Base-by-base conservation (phyloP, 331 rosid species). In the Malus hybrid region DNA sequence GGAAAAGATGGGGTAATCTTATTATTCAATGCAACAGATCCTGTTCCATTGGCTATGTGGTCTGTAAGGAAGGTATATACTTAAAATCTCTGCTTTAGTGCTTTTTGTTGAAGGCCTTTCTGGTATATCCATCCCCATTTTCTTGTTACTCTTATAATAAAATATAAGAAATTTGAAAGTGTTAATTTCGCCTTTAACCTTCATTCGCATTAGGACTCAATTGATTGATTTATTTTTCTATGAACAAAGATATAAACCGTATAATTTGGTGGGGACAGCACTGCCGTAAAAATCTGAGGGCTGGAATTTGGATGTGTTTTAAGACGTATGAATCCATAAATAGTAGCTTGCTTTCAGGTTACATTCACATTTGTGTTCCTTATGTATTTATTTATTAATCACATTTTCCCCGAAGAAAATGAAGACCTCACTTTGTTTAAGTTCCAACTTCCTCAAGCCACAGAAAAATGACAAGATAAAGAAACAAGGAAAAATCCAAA, bases 1-100 rank as follows among this genome's bases (percentile, higher is more conserved):
- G 86, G 77, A 67, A 86, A 86, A 70, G 93, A 95, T 79, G 97
- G 97, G 70, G 22, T 90, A 34, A 86, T 95, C 67, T 76, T 90
- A 78, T 68, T 92, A 80, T 90, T 95, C 85, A 84, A 84, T 30
- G 82, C 68, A 71, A 79, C 88, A 56, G 88, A 89, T 80, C 99
- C 97, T 73, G 75, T 83, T 89, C 97, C 97, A 22, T 77, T 86
- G 79, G 83, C 87, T 76, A 82, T 90, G 61, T 90, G 95, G 97
- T 89, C 97, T 44, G 96, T 88, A 64, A 82, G 86, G 58, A 90
- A 90, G 99, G 99, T 95, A 87, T 30, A 52, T 30, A 26, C 63
- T 15, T 68, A 6, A 36, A 32, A 13, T 18, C 7, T 65, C 52
- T 46, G 15, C 34, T 42, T 42, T 42, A 1, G 48, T 3, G 48